These are phyloP conservation scores for Ormosia semicastrata DNA, from an alignment of 306 rosid species.

Conservation along the genomic window DNA sequence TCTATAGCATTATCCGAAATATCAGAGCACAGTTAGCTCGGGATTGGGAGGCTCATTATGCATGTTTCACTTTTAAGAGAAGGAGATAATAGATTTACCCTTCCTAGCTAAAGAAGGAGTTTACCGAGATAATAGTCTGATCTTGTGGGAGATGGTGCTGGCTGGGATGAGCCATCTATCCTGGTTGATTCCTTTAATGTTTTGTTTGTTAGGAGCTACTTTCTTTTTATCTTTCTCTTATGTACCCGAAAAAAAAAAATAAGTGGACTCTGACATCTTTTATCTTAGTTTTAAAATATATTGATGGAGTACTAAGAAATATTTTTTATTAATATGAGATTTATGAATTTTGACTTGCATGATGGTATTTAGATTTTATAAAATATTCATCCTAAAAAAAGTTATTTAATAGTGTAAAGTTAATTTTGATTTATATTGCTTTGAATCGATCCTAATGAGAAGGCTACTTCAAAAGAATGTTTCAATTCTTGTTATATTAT, in stretches of 20 bases:
- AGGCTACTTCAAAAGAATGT: neutral
- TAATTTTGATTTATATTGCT: neutral
- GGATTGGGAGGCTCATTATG: neutral
- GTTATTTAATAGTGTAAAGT: neutral
- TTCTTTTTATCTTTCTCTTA: neutral
- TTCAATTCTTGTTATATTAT: neutral
- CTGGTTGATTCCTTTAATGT: neutral
- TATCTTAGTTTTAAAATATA: too few species aligned
- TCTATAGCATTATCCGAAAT: too few species aligned
- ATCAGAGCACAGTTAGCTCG: too few species aligned
- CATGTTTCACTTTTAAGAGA: neutral
- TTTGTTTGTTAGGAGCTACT: neutral
- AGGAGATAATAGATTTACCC: neutral
- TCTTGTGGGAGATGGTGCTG: neutral
- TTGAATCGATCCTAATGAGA: neutral
- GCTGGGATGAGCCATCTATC: neutral
- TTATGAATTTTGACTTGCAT: too few species aligned
- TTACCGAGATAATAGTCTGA: neutral
- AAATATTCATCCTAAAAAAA: neutral
- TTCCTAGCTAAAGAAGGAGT: neutral
- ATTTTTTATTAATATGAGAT: too few species aligned
- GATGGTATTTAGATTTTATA: neutral
- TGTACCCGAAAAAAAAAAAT: neutral
- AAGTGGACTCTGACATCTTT: neutral
- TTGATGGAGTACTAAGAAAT: neutral